Conservation (phyloP, 768 basidiomycete genomes). For the Crepidotus variabilis region DNA sequence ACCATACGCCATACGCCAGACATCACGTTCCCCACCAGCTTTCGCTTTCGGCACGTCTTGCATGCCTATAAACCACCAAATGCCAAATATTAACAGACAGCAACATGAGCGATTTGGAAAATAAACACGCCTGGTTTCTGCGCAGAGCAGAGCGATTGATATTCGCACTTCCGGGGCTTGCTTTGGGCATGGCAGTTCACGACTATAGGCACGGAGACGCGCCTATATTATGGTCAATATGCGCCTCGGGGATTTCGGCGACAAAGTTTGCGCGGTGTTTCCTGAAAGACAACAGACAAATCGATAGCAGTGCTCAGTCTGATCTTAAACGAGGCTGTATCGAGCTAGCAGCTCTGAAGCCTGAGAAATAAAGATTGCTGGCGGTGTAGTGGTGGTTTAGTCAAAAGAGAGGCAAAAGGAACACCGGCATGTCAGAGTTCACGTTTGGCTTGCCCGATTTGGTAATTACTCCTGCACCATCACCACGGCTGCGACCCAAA, state of each 20-base stretch:
- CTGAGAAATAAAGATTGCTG: background rate
- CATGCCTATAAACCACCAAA: conserved; percentile 54
- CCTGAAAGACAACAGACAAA: background rate
- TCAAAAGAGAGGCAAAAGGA: background rate
- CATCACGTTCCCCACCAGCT: conserved; percentile 55
- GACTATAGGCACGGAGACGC: background rate
- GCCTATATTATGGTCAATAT: background rate
- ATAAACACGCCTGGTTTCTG: conserved; percentile 62
- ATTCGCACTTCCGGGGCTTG: conserved; percentile 26
- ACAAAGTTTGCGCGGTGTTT: background rate
- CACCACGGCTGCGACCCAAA: background rate
- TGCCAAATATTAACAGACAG: conserved; percentile 3
- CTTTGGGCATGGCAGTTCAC: conserved; percentile 59
- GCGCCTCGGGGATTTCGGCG: background rate
- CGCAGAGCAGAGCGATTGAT: conserved; percentile 63
- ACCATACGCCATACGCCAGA: background rate
- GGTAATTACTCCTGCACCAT: background rate
- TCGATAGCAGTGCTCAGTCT: background rate
- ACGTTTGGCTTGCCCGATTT: background rate
- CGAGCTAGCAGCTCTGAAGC: background rate
- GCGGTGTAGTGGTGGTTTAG: background rate
- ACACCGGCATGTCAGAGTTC: background rate
- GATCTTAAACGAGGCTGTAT: background rate
- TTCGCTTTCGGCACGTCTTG: conserved; percentile 78
- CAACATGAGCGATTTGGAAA: background rate